phyloP scores from a whole-genome alignment of 2,329 filamentous ascomycete species.

The Trichoderma brevicompactum region DNA sequence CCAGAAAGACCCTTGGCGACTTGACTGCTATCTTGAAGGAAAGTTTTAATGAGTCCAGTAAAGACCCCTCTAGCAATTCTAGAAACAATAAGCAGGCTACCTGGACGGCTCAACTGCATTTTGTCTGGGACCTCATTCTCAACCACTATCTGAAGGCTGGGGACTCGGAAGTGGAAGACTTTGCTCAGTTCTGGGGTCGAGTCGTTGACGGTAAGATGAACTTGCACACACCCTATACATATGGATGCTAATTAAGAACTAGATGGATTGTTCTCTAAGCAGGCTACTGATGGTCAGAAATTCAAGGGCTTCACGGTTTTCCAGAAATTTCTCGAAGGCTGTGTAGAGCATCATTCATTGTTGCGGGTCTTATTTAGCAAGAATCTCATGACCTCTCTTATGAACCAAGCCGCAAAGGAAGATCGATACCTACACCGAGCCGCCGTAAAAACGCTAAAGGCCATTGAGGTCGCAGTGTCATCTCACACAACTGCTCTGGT shows the following conservation, averaged over 20 bases:
- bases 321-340: conserved; percentile 68
- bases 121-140: conserved; percentile 86
- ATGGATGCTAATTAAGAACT: conserved; percentile 33
- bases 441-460: conserved; percentile 74
- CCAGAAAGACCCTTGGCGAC: conserved; percentile 66
- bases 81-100: conserved; percentile 66
- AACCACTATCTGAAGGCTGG: conserved; percentile 51
- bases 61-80: conserved; percentile 49
- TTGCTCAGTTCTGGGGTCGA: conserved; percentile 82
- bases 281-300: conserved; percentile 85
- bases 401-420: conserved; percentile 78
- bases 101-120: conserved; percentile 81
- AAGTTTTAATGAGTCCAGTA: conserved; percentile 59
- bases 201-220: conserved; percentile 76
- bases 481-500: conserved; percentile 62
- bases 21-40: conserved; percentile 82
- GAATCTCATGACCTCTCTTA: conserved; percentile 79
- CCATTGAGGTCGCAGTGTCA: conserved; percentile 68
- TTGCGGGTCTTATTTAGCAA: conserved; percentile 72
- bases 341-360: conserved; percentile 52
- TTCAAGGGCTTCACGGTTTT: conserved; percentile 91
- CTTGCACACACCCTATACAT: background rate
- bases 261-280: conserved; percentile 83
- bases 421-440: conserved; percentile 81
- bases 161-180: conserved; percentile 51